Evolutionary conservation across 2,329 filamentous ascomycete species (phyloP).

Genomic region (Claviceps quebecensis): DNA sequence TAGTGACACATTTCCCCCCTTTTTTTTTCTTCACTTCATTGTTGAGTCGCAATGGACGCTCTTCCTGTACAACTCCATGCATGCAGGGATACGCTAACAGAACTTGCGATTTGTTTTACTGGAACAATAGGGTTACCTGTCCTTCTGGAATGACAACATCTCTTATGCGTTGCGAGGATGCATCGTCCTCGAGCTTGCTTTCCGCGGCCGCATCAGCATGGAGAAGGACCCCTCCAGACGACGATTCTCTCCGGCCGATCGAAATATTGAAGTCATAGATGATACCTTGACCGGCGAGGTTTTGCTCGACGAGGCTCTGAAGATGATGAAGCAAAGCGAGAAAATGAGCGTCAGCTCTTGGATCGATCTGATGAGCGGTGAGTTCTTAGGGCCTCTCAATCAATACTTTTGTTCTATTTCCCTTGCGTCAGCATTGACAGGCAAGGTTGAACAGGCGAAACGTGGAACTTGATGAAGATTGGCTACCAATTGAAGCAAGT

Average conservation of each 20-base stretch:
- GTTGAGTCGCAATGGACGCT: not conserved
- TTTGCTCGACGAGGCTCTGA: slow-evolving; percentile 88
- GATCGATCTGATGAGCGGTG: slow-evolving; percentile 99
- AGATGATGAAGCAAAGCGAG: slow-evolving; percentile 99
- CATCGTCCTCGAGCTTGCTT: slow-evolving; percentile 94
- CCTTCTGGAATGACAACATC: slow-evolving; percentile 99
- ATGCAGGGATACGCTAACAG: slow-evolving; percentile 2
- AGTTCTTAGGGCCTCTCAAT: slow-evolving; percentile 11
- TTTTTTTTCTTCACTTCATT: not conserved
- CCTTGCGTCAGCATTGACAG: not conserved
- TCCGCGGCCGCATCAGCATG: slow-evolving; percentile 94
- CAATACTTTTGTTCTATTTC: not conserved
- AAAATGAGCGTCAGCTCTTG: slow-evolving; percentile 99
- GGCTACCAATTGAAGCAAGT: slow-evolving; percentile 99
- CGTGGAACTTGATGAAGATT: slow-evolving; percentile 99
- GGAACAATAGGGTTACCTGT: slow-evolving; percentile 68
- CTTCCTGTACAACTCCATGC: not conserved
- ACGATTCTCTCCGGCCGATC: slow-evolving; percentile 83
- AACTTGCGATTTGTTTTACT: not conserved
- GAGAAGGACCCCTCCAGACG: slow-evolving; percentile 87
- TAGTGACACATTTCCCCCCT: not conserved
- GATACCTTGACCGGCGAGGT: slow-evolving; percentile 95
- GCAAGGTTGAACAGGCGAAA: slow-evolving; percentile 55
- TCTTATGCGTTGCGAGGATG: slow-evolving; percentile 94
- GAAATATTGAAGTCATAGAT: slow-evolving; percentile 92